phyloP scores from a whole-genome alignment of 768 basidiomycete genomes.

The Boletus rubropictus region DNA sequence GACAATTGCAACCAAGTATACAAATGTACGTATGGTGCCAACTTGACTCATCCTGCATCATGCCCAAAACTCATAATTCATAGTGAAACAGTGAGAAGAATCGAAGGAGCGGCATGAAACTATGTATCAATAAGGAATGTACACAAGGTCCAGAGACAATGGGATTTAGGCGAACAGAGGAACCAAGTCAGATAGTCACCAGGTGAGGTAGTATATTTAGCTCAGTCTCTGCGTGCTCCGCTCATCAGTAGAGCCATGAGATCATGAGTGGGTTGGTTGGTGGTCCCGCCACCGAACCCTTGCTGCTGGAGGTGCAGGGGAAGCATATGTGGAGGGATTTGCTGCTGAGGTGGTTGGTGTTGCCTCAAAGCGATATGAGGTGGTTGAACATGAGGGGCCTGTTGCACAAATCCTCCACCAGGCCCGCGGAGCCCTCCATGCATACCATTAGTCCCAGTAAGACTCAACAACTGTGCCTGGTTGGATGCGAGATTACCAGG shows the following conservation, averaged over 20 bases:
- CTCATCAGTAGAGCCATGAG: conserved; percentile 83
- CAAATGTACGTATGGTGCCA: conserved; percentile 1
- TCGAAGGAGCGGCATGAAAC: conserved; percentile 24
- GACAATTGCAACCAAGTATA: conserved; percentile 14
- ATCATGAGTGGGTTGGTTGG: conserved; percentile 61
- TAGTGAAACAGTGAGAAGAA: conserved; percentile 23
- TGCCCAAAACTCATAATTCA: conserved; percentile 20
- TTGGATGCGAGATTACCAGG: conserved; percentile 48
- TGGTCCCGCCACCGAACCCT: conserved; percentile 39
- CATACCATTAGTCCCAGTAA: conserved; percentile 41
- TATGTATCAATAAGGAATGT: conserved; percentile 30
- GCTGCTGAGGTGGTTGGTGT: conserved; percentile 38
- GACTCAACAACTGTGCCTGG: conserved; percentile 41
- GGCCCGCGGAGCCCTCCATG: conserved; percentile 43
- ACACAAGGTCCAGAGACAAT: conserved; percentile 22
- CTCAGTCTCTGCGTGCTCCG: conserved; percentile 60
- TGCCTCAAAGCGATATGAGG: conserved; percentile 31
- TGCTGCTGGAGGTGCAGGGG: conserved; percentile 62
- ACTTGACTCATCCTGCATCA: background rate
- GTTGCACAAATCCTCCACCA: conserved; percentile 37
- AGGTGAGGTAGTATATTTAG: conserved; percentile 11
- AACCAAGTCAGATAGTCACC: conserved; percentile 13
- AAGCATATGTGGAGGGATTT: conserved; percentile 48
- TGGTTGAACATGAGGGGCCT: conserved; percentile 29
- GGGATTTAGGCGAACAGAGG: conserved; percentile 7